Conservation (phyloP, 495 filamentous ascomycete species). For the Penicillium nucicola region DNA sequence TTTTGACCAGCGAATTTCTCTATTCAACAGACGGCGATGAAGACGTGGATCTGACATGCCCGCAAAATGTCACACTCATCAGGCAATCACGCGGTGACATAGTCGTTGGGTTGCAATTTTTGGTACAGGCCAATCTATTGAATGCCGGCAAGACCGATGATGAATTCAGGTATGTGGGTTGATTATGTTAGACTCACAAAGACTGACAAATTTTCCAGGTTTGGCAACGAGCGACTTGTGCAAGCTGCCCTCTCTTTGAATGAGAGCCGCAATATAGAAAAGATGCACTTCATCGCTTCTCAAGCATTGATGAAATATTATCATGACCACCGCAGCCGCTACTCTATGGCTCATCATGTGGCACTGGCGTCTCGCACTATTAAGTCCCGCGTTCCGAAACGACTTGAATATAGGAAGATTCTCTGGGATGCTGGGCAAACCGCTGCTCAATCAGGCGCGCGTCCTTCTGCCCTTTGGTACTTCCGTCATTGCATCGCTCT, state of each 20-base stretch:
- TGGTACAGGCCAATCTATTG: slow-evolving; percentile 73
- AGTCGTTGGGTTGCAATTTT: slow-evolving; percentile 72
- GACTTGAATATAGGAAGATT: slow-evolving; percentile 65
- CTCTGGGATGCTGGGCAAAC: slow-evolving; percentile 73
- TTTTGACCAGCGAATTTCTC: slow-evolving; percentile 67
- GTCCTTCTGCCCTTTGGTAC: slow-evolving; percentile 74
- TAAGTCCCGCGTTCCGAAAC: slow-evolving; percentile 53
- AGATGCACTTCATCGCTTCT: slow-evolving; percentile 87
- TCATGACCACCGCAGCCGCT: slow-evolving; percentile 55
- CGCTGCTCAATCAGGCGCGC: slow-evolving; percentile 74
- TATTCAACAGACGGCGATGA: slow-evolving; percentile 42
- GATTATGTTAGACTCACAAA: slow-evolving; percentile 1
- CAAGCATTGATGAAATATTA: slow-evolving; percentile 72
- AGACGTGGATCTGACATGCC: slow-evolving; percentile 30
- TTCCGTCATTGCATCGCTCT: slow-evolving; percentile 72
- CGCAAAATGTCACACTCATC: slow-evolving; percentile 28
- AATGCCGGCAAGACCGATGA: slow-evolving; percentile 76
- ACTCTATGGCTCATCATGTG: slow-evolving; percentile 72
- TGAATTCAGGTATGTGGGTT: slow-evolving; percentile 43
- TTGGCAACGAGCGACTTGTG: slow-evolving; percentile 80
- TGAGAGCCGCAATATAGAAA: slow-evolving; percentile 61
- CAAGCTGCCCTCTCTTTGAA: slow-evolving; percentile 68
- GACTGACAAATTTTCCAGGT: slow-evolving; percentile 38
- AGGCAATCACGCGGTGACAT: slow-evolving; percentile 50
- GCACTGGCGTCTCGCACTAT: slow-evolving; percentile 71